Evolutionary conservation across 805 yeast species (phyloP), one percentile per base, ranked within the genome.

Genomic region (Lipomyces yamadae): DNA sequence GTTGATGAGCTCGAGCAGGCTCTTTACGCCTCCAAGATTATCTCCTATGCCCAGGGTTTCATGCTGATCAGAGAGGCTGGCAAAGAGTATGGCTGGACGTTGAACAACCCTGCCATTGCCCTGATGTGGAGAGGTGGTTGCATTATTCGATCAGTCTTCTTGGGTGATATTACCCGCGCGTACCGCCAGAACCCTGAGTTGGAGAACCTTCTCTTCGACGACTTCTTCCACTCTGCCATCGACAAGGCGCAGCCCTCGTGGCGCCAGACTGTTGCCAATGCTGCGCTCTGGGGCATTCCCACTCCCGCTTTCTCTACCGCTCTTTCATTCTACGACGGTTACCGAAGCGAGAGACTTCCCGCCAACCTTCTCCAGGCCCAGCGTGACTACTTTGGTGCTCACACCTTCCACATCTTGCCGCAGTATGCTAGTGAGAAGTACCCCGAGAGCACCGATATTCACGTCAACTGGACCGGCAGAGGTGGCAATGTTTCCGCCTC

Each of bases 81-180:
- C 74, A 89, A 86, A 82, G 97, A 92, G 81, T 94, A 92, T 86
- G 88, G 88, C 78, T 94, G 99, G 99, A 88, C 91, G 82, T 86
- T 94, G 80, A 95, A 94, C 89, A 90, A 91, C 88, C 97, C 98
- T 76, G 95, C 97, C 68, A 95, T 95, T 76, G 98, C 98, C 75
- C 87, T 95, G 77, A 94, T 94, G 98, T 94, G 99, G 99, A 89
- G 99, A 87, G 99, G 99, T 85, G 99, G 99, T 76, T 94, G 99
- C 87, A 94, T 94, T 82, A 94, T 94, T 83, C 91, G 98, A 87
- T 94, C 99, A 66, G 98, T 94, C 73, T 94, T 94, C 90, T 85
- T 94, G 79, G 98, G 88, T 78, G 98, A 94, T 82, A 94, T 94
- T 83, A 94, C 99, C 74, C 81, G 91, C 79, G 99, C 99, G 74